Conservation (phyloP, 345 rosid species). For the Aegle marmelos region DNA sequence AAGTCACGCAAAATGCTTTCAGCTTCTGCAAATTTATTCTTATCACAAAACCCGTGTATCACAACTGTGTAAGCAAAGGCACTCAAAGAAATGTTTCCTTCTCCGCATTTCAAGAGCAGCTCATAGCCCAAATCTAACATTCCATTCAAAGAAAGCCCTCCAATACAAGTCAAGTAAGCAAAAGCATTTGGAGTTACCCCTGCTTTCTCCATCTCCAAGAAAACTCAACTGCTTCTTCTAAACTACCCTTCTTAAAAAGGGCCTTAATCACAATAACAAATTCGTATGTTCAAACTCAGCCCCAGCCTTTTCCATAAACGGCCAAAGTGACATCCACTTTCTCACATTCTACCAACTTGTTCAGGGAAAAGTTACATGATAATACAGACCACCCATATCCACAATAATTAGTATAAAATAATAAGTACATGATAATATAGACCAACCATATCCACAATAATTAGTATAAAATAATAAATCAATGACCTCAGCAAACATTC, state of each 20-base stretch:
- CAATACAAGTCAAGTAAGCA: conserved; percentile 52
- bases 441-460: conserved; percentile 30
- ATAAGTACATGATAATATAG: conserved; percentile 44
- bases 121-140: conserved; percentile 40
- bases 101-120: conserved; percentile 27
- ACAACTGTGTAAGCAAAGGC: conserved; percentile 39
- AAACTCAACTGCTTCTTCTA: conserved; percentile 40
- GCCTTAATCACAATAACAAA: conserved; percentile 61
- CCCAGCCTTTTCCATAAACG: conserved; percentile 42
- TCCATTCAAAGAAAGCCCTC: conserved; percentile 60
- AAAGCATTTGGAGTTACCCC: conserved; percentile 37
- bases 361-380: conserved; percentile 62
- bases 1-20: conserved; percentile 40
- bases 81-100: conserved; percentile 31
- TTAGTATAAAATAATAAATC: conserved; percentile 38
- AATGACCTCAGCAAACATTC: conserved; percentile 57
- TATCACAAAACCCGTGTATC: conserved; percentile 56
- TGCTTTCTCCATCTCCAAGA: conserved; percentile 43
- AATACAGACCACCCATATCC: conserved; percentile 37
- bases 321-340: conserved; percentile 43
- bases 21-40: conserved; percentile 58
- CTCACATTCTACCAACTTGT: conserved; percentile 41
- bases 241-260: conserved; percentile 49
- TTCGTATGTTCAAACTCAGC: conserved; percentile 48
- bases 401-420: conserved; percentile 12